Conservation (phyloP, 805 yeast species). For the Lipomyces starkeyi region DNA sequence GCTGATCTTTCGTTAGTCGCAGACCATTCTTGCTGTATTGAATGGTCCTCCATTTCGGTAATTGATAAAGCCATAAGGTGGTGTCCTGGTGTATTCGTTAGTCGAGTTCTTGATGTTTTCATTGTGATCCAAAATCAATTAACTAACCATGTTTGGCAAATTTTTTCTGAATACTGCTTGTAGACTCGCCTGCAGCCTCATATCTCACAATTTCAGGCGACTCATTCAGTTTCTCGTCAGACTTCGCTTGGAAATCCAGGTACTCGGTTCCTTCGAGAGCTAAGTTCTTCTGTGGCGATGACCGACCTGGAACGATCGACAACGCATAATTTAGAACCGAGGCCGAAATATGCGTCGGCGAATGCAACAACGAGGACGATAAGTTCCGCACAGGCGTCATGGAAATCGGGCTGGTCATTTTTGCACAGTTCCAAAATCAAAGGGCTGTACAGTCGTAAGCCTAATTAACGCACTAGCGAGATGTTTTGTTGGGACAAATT, state of each 20-base stretch:
- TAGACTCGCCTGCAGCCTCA: not conserved
- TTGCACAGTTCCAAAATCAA: not conserved
- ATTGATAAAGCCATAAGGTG: conserved; percentile 7
- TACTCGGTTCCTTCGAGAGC: not conserved
- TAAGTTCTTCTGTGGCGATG: conserved; percentile 5
- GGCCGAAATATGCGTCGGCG: conserved; percentile 17
- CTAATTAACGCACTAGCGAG: not conserved
- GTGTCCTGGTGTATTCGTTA: conserved; percentile 2
- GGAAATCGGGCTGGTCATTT: conserved; percentile 5
- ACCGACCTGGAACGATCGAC: conserved; percentile 17
- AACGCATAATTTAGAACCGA: conserved; percentile 19
- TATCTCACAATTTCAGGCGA: not conserved
- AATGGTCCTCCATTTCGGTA: not conserved
- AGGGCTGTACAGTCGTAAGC: not conserved
- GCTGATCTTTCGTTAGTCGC: not conserved
- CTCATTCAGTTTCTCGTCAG: not conserved
- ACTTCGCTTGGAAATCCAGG: not conserved
- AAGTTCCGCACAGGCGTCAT: not conserved
- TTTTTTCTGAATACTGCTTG: not conserved
- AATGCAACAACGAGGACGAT: conserved; percentile 13
- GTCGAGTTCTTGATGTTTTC: not conserved
- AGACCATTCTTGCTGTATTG: conserved; percentile 2
- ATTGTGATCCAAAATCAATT: not conserved
- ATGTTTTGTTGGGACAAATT: not conserved
- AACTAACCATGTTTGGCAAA: conserved; percentile 5